Conservation (phyloP, 2,329 filamentous ascomycete genomes). For the Xenosphaeropsis pyriputrescens region DNA sequence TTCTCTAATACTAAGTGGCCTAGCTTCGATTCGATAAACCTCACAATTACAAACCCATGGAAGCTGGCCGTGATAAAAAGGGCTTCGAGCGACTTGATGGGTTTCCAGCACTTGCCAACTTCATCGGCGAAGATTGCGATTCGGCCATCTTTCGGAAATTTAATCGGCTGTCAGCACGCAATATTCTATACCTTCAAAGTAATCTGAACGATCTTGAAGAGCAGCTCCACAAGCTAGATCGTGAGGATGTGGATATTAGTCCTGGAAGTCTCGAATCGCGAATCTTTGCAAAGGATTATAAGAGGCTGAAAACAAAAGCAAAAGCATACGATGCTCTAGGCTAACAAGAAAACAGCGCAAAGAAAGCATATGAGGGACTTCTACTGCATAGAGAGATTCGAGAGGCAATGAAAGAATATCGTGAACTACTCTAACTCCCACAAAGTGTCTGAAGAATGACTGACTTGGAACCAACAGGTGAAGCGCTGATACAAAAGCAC, state of each 20-base stretch:
- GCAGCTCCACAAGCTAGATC: conserved; percentile 3
- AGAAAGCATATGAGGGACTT: conserved; percentile 1
- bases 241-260: conserved; percentile 3
- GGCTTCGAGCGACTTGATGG: too few relatives aligned
- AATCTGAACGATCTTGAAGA: conserved; percentile 9
- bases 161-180: conserved; percentile 8
- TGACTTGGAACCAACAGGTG: conserved; percentile 2
- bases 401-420: conserved; percentile 7
- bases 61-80: too few relatives aligned
- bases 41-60: too few relatives aligned
- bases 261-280: not conserved
- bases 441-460: not conserved
- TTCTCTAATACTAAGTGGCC: too few relatives aligned
- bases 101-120: too few relatives aligned
- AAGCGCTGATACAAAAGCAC: conserved; percentile 6
- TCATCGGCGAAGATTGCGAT: not conserved
- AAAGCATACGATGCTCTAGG: not conserved
- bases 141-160: conserved; percentile 9
- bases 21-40: too few relatives aligned
- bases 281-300: conserved; percentile 5
- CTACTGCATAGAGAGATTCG: conserved; percentile 5
- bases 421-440: conserved; percentile 1
- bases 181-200: conserved; percentile 8
- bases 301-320: conserved; percentile 2
- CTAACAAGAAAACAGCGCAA: not conserved